Conservation (phyloP, 768 basidiomycete species). For the Lactarius tabidus region DNA sequence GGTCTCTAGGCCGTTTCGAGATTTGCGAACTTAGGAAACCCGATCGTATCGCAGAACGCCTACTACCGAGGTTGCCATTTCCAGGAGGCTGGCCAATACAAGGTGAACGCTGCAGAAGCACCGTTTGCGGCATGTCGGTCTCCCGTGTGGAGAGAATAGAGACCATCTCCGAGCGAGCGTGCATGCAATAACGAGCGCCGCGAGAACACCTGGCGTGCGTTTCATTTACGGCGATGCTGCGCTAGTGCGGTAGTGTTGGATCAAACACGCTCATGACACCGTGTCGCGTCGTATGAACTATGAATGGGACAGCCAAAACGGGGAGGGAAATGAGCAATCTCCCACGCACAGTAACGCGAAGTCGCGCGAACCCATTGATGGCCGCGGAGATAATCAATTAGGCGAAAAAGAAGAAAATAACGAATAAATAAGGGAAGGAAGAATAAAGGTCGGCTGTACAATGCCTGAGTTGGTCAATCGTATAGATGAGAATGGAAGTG, state of each 20-base stretch:
- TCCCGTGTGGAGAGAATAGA: background rate
- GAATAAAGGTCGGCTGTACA: background rate
- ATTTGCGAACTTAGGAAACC: background rate
- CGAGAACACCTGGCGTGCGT: background rate
- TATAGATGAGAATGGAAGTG: background rate
- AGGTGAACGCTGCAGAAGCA: background rate
- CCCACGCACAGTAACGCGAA: background rate
- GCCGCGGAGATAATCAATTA: background rate
- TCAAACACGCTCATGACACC: background rate
- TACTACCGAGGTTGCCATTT: background rate
- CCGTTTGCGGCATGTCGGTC: background rate
- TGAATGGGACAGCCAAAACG: background rate
- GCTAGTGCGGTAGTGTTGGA: background rate
- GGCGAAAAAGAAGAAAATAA: background rate
- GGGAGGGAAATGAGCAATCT: background rate
- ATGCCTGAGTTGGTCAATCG: background rate
- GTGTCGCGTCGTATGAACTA: no score
- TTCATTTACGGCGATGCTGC: background rate
- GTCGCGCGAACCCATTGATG: background rate
- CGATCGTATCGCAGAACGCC: background rate
- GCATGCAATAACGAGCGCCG: background rate
- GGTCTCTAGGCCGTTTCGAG: background rate
- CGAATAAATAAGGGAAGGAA: background rate
- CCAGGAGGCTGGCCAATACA: constrained; percentile 3
- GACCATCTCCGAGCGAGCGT: background rate